Percentiles rank a stretch among this genome's conserved stretches.
Evolutionary conservation across 768 basidiomycete species (phyloP).

Genomic region (Infundibulicybe gibba): DNA sequence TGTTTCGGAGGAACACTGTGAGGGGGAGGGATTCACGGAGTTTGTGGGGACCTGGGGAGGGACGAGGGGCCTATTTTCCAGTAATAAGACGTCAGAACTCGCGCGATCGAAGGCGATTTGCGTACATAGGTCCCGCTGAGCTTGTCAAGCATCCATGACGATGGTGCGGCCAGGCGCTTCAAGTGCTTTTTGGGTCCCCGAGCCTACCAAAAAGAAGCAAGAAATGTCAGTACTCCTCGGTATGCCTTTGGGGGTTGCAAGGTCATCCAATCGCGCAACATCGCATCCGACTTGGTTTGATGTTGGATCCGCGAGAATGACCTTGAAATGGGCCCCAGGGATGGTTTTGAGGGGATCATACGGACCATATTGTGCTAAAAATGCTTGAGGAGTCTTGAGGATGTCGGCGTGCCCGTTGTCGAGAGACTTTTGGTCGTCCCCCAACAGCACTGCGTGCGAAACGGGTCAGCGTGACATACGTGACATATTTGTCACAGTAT

Average conservation of each 20-base stretch:
- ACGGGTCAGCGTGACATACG: too few species aligned
- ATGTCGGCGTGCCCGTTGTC: conserved; percentile 41
- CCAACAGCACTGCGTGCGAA: too few species aligned
- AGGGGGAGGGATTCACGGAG: conserved; percentile 98
- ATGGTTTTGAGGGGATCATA: conserved; percentile 19
- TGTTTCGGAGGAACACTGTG: conserved; percentile 96
- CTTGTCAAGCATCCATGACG: conserved; percentile 99
- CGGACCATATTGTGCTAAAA: conserved; percentile 44
- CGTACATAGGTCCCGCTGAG: conserved; percentile 91
- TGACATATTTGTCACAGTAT: too few species aligned
- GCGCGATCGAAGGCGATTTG: conserved; percentile 5
- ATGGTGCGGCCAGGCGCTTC: conserved; percentile 96
- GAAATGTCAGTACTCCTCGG: conserved; percentile 19
- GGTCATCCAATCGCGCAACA: conserved; percentile 32
- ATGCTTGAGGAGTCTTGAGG: conserved; percentile 41
- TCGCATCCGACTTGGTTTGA: conserved; percentile 34
- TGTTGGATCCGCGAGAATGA: conserved; percentile 13
- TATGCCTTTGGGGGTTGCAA: conserved; percentile 12
- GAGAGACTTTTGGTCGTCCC: conserved; percentile 35
- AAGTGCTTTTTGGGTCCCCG: conserved; percentile 99
- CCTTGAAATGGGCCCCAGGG: conserved; percentile 16
- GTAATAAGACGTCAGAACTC: conserved; percentile 6
- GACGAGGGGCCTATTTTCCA: conserved; percentile 78
- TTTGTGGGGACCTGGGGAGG: conserved; percentile 98
- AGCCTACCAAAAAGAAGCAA: conserved; percentile 48